Percentiles rank a stretch among this genome's conserved stretches.
Evolutionary conservation across 768 basidiomycete genomes (phyloP).

Genomic region (Ephemerocybe angulata): DNA sequence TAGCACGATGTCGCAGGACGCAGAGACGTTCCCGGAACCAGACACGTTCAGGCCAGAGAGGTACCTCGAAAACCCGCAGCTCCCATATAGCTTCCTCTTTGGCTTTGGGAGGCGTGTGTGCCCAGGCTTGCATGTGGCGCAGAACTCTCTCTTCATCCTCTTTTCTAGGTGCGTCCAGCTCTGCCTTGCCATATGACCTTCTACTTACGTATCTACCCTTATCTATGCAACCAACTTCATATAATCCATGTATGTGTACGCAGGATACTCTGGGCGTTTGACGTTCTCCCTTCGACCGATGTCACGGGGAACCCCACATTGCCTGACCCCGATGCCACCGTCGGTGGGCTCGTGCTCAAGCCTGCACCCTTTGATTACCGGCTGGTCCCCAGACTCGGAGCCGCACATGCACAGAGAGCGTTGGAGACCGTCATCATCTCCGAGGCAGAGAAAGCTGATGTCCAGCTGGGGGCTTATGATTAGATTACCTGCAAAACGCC

Average conservation of each 20-base stretch:
- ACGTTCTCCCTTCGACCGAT: slow-evolving; percentile 14
- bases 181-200: too few species aligned
- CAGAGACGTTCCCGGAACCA: slow-evolving; percentile 21
- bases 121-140: slow-evolving; percentile 25
- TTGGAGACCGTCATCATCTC: slow-evolving; percentile 10
- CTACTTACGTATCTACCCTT: too few species aligned
- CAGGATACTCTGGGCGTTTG: slow-evolving; percentile 25
- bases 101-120: slow-evolving; percentile 28
- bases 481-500: background rate
- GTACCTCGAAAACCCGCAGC: slow-evolving; percentile 16
- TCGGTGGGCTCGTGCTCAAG: slow-evolving; percentile 17
- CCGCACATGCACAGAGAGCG: background rate
- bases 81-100: slow-evolving; percentile 20
- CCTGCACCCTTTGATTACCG: slow-evolving; percentile 18
- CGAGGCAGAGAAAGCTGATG: slow-evolving; percentile 13
- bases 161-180: slow-evolving; percentile 22
- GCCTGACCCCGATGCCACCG: slow-evolving; percentile 16
- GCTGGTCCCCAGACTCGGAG: slow-evolving; percentile 5
- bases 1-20: slow-evolving; percentile 23
- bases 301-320: slow-evolving; percentile 14
- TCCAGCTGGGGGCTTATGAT: slow-evolving; percentile 11
- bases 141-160: slow-evolving; percentile 22
- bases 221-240: too few species aligned
- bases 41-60: slow-evolving; percentile 23
- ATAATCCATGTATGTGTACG: background rate